Conservation (phyloP, 192 early-diverging fungal species). For the Backusella luteola region DNA sequence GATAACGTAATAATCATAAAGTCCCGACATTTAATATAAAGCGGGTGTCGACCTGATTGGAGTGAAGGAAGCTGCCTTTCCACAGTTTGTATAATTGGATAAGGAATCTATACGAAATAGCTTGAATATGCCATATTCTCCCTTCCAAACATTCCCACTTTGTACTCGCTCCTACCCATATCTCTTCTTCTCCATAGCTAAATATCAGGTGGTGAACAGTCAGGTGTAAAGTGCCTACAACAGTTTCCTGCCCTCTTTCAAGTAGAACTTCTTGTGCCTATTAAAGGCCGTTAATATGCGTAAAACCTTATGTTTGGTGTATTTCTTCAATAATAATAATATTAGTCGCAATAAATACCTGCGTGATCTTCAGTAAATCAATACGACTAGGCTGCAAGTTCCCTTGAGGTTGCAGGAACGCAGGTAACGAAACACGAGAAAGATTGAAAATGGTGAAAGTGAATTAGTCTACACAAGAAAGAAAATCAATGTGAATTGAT, state of each 20-base stretch:
- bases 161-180: conserved; percentile 57
- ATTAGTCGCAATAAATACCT: conserved; percentile 1
- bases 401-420: conserved; percentile 10
- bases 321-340: too few species aligned
- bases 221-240: conserved; percentile 63
- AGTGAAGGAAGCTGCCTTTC: conserved; percentile 59
- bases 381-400: conserved; percentile 21
- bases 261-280: conserved; percentile 44
- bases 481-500: conserved; percentile 1
- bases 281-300: neutral
- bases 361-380: conserved; percentile 35
- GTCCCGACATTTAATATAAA: conserved; percentile 74
- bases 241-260: conserved; percentile 37
- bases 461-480: neutral
- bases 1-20: conserved; percentile 76
- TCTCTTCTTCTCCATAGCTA: conserved; percentile 47
- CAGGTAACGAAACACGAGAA: conserved; percentile 14
- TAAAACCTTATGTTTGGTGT: neutral
- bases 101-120: conserved; percentile 58
- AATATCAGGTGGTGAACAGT: conserved; percentile 81
- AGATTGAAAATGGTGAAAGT: conserved; percentile 16
- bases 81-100: conserved; percentile 82
- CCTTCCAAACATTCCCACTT: neutral
- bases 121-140: neutral
- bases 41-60: conserved; percentile 41